Evolutionary conservation across 331 rosid species (phyloP), one percentile per base, ranked within the genome.

Genomic region (Quercus phellos): DNA sequence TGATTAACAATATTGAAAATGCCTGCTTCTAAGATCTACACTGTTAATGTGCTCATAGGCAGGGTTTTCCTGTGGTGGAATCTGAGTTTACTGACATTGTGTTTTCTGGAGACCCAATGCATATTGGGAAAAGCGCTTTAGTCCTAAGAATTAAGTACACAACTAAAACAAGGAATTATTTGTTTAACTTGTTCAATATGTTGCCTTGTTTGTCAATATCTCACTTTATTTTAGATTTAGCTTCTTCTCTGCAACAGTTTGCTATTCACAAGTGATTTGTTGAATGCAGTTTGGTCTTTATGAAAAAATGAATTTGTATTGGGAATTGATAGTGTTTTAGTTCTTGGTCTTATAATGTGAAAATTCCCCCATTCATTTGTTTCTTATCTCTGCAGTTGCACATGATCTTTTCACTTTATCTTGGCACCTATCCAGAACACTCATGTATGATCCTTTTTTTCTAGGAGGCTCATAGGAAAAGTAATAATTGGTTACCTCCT

Each of bases 401-500:
- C 18, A 2, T 2, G 19, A 42, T 38, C 6, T 46, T 46, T 46
- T 46, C 53, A 3, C 53, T 10, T 46, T 46, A 46, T 46, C 53
- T 46, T 46, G 53, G 53, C 53, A 46, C 53, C 53, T 46, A 46
- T 46, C 53, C 5, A 0, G 53, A 4, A 46, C 73, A 19, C 55
- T 43, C 2, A 72, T 27, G 32, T 19, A 51, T 14, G 42, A 51
- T 72, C 3, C 58, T 72, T 27, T 3, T 27, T 69, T 69, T 55
- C 63, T 46, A 94, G 98, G 98, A 88, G 82, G 98, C 97, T 58
- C 81, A 88, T 83, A 92, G 80, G 89, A 86, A 89, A 51, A 89
- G 84, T 81, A 94, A 89, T 85, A 88, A 86, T 79, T 88, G 97
- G 98, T 70, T 92, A 74, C 98, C 98, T 71, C 97, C 98, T 88